These are phyloP conservation scores for Phaeotremella skinneri DNA, from an alignment of 768 basidiomycete species.

Conservation along the genomic window DNA sequence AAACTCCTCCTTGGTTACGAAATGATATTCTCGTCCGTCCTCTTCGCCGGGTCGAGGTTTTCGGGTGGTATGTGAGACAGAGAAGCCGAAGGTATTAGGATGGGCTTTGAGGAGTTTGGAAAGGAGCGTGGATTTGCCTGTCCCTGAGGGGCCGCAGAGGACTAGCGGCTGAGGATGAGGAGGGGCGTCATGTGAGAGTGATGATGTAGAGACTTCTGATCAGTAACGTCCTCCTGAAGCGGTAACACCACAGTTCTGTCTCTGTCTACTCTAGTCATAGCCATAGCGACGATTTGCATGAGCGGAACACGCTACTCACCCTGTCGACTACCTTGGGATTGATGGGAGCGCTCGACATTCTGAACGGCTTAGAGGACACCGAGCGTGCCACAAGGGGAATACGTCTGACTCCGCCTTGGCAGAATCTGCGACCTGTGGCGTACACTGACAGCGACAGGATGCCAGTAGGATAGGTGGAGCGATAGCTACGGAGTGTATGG, in stretches of 20 bases:
- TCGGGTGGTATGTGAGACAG: slow-evolving; percentile 93
- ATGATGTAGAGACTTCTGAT: no score
- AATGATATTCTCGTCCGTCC: slow-evolving; percentile 83
- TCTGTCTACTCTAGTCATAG: not conserved
- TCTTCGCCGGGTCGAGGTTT: slow-evolving; percentile 74
- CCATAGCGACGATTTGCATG: no score
- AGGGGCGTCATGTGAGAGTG: not conserved
- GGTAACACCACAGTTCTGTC: no score
- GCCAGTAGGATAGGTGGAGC: not conserved
- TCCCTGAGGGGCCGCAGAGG: slow-evolving; percentile 85
- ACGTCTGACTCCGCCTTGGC: not conserved
- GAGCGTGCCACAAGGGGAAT: not conserved
- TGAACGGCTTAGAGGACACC: not conserved
- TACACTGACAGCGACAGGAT: not conserved
- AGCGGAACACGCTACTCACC: slow-evolving; percentile 20
- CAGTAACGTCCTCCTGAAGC: no score
- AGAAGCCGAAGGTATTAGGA: slow-evolving; percentile 86
- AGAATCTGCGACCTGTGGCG: not conserved
- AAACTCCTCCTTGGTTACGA: slow-evolving; percentile 71
- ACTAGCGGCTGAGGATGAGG: slow-evolving; percentile 63
- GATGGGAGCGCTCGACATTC: slow-evolving; percentile 11
- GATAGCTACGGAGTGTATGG: not conserved
- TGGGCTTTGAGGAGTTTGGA: slow-evolving; percentile 72
- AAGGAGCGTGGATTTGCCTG: slow-evolving; percentile 90
- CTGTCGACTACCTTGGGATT: slow-evolving; percentile 36